Evolutionary conservation across 129 eudicot genomes (phyloP).

Genomic region (Arctium minus): DNA sequence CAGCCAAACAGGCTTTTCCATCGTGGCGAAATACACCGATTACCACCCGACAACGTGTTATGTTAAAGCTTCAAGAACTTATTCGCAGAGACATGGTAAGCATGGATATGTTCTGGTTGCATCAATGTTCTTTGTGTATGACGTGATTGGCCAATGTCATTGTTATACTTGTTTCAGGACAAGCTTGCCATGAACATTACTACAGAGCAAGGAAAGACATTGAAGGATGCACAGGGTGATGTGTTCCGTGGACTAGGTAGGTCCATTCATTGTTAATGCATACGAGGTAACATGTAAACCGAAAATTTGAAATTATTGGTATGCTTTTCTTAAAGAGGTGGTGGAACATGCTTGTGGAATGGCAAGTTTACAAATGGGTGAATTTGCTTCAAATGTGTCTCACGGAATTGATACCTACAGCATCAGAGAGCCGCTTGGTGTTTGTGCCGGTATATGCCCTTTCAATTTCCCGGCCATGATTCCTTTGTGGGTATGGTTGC

Average conservation of each 20-base stretch:
- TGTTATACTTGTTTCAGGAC: constrained; percentile 45
- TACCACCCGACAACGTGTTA: constrained; percentile 88
- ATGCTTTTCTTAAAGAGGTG: constrained; percentile 65
- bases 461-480: constrained; percentile 99
- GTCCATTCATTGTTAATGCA: neutral
- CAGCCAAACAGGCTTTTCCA: constrained; percentile 89
- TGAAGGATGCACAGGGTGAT: constrained; percentile 98
- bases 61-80: constrained; percentile 92
- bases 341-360: constrained; percentile 99
- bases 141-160: constrained; percentile 6
- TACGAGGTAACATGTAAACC: neutral
- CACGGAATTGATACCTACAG: constrained; percentile 96
- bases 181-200: constrained; percentile 91
- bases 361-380: constrained; percentile 98
- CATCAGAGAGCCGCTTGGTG: constrained; percentile 96
- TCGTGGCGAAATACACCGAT: constrained; percentile 91
- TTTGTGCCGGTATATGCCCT: constrained; percentile 99
- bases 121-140: neutral
- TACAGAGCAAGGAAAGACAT: constrained; percentile 95
- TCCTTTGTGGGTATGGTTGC: constrained; percentile 86
- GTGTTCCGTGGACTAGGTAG: constrained; percentile 98
- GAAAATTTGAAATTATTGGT: constrained; percentile 8
- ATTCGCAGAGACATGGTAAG: constrained; percentile 90
- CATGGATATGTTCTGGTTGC: neutral
- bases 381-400: constrained; percentile 85